Conservation (phyloP, 2,329 filamentous ascomycete species). For the Rhynchosporium agropyri region DNA sequence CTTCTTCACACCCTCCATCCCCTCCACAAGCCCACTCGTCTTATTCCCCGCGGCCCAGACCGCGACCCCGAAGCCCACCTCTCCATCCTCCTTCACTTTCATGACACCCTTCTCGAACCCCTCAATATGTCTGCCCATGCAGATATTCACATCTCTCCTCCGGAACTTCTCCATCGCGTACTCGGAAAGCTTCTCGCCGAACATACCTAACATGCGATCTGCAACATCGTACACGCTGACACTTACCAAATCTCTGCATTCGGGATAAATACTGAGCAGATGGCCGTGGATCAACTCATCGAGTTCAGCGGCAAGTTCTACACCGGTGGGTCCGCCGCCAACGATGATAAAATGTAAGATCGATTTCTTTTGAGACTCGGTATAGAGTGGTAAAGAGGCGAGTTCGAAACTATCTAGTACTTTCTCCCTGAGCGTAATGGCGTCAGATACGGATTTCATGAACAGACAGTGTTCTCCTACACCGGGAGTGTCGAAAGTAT, state of each 20-base stretch:
- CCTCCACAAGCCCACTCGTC: constrained; percentile 59
- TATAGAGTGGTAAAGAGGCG: constrained; percentile 63
- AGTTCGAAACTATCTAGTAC: constrained; percentile 69
- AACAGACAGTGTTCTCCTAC: constrained; percentile 80
- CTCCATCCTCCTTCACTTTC: constrained; percentile 30
- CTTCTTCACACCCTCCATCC: constrained; percentile 33
- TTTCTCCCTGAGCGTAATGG: constrained; percentile 64
- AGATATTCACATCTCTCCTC: constrained; percentile 67
- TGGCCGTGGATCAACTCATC: constrained; percentile 73
- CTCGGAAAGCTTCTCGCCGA: constrained; percentile 67
- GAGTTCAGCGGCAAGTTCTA: constrained; percentile 73
- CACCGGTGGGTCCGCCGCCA: constrained; percentile 69
- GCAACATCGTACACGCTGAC: constrained; percentile 78
- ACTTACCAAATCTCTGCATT: constrained; percentile 56
- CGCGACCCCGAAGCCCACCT: constrained; percentile 55
- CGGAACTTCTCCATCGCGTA: constrained; percentile 69
- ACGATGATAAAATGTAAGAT: constrained; percentile 76
- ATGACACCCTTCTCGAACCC: constrained; percentile 43
- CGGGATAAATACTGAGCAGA: constrained; percentile 63
- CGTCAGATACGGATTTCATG: constrained; percentile 80
- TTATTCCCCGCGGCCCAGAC: constrained; percentile 73
- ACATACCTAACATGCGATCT: constrained; percentile 73
- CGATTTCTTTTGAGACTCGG: constrained; percentile 55
- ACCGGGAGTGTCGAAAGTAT: constrained; percentile 81
- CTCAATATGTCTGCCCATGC: constrained; percentile 68